A percentile compares a stretch with the other conserved stretches of the same genome.
These are phyloP conservation scores for Diaporthe sp. DNA, from an alignment of 2,329 filamentous ascomycete species.

Conservation along the genomic window DNA sequence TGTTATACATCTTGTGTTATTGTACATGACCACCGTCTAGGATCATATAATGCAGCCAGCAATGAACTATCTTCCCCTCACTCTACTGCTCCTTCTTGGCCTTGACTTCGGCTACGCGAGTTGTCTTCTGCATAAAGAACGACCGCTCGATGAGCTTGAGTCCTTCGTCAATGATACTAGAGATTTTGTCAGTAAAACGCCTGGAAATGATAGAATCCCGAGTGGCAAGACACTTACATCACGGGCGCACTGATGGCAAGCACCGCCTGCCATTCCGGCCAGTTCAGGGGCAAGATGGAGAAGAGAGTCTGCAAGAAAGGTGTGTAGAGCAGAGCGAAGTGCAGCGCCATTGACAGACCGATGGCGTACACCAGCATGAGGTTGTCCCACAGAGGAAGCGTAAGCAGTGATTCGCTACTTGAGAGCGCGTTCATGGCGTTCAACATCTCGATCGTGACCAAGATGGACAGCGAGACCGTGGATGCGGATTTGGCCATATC, in stretches of 20 bases:
- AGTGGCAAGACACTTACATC: constrained; percentile 73
- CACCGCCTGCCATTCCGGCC: constrained; percentile 93
- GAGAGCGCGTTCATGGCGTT: constrained; percentile 99
- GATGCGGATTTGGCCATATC: constrained; percentile 90
- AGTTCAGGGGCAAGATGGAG: constrained; percentile 88
- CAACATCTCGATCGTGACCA: constrained; percentile 99
- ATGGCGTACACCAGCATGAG: constrained; percentile 99
- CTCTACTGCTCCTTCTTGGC: constrained; percentile 68
- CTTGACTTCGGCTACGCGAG: constrained; percentile 52
- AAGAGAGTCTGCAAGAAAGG: constrained; percentile 91
- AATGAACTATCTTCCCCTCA: constrained; percentile 15
- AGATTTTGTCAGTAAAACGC: constrained; percentile 24
- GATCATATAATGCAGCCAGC: constrained; percentile 33
- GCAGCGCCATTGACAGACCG: constrained; percentile 89
- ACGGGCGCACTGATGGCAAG: constrained; percentile 90
- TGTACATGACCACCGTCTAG: constrained; percentile 39
- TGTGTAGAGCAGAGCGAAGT: constrained; percentile 93
- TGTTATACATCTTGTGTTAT: constrained; percentile 31
- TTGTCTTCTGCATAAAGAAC: constrained; percentile 70
- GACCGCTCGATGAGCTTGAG: constrained; percentile 83
- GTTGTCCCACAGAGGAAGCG: constrained; percentile 96
- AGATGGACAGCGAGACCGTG: constrained; percentile 89
- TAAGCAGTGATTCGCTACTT: constrained; percentile 93
- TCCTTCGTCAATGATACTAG: constrained; percentile 83
- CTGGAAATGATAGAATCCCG: background rate